Evolutionary conservation across 768 basidiomycete species (phyloP), one percentile per base, ranked within the genome.

Genomic region (Naganishia vaughanmartiniae): DNA sequence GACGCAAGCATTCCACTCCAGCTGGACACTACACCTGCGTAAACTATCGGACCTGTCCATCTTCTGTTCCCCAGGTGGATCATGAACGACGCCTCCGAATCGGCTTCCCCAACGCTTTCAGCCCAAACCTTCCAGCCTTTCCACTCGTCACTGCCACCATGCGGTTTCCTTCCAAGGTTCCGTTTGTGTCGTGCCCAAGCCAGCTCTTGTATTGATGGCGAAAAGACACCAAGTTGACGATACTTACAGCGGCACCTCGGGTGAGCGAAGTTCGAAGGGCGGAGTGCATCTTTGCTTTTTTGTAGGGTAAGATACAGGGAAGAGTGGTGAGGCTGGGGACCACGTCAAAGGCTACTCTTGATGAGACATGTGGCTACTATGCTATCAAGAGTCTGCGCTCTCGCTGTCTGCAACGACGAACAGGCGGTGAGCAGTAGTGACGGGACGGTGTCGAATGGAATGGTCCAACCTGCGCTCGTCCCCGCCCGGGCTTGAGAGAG

Each of bases 211-310:
- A 5, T 2, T 51, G 19, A 24, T n/a, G 48, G 51, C 54, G 51
- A 24, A 53, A 17, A 24, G 10, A 1, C 2, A 46, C 10, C 1
- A 33, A 46, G 21, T 24, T 11, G 45, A 63, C 46, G 26, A 33
- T 36, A 63, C 36, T 69, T 48, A 73, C 72, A 71, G 76, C 73
- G 30, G 75, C 75, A 51, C 71, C 72, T 60, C 79, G 66, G 54
- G 76, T 72, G 72, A 80, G 69, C 58, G 76, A 76, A 54, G 73
- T 72, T 72, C 77, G 73, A 72, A 79, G 74, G 71, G 73, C 76
- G 71, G 80, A 79, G 75, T 80, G 79, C 79, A 80, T 80, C 57
- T 58, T 79, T 70, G 34, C 48, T 72, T 74, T 26, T 77, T 75
- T 31, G 69, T 45, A 57, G 73, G 60, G 56, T 46, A 70, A 56